Evolutionary conservation across 1,284 basidiomycete species (phyloP).

Genomic region (Lentinula novae-zelandiae): DNA sequence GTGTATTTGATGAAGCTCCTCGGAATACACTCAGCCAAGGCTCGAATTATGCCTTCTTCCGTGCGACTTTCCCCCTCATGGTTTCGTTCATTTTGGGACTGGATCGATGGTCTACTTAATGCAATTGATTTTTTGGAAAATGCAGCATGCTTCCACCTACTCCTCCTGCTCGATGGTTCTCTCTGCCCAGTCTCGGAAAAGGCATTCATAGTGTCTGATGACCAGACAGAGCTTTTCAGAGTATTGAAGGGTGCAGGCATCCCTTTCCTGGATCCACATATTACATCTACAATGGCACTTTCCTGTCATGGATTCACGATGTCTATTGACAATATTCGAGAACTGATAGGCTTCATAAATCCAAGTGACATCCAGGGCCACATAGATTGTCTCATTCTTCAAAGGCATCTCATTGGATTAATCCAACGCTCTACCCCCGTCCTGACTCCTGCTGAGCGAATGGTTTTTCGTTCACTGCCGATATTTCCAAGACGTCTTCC

Average conservation of each 20-base stretch:
- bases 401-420: neutral
- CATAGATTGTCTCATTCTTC: neutral
- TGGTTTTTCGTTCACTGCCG: slow-evolving; percentile 24
- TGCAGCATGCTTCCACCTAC: slow-evolving; percentile 25
- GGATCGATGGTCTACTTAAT: slow-evolving; percentile 23
- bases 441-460: slow-evolving; percentile 14
- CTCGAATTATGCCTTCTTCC: neutral
- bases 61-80: neutral
- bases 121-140: slow-evolving; percentile 22
- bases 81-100: slow-evolving; percentile 22
- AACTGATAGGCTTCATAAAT: neutral
- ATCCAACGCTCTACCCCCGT: neutral
- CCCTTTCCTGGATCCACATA: slow-evolving; percentile 22
- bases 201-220: neutral
- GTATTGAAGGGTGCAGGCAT: slow-evolving; percentile 19
- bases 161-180: slow-evolving; percentile 20
- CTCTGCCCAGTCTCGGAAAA: slow-evolving; percentile 18
- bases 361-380: neutral
- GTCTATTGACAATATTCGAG: neutral
- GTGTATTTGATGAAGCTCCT: neutral
- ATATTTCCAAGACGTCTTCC: slow-evolving; percentile 12
- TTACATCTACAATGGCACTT: slow-evolving; percentile 18
- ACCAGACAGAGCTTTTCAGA: neutral
- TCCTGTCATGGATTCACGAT: slow-evolving; percentile 16
- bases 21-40: neutral